Percentiles rank a stretch among this genome's conserved stretches.
These are phyloP conservation scores for Wickerhamiella kazuoi DNA, from an alignment of 805 yeast genomes.

Conservation along the genomic window DNA sequence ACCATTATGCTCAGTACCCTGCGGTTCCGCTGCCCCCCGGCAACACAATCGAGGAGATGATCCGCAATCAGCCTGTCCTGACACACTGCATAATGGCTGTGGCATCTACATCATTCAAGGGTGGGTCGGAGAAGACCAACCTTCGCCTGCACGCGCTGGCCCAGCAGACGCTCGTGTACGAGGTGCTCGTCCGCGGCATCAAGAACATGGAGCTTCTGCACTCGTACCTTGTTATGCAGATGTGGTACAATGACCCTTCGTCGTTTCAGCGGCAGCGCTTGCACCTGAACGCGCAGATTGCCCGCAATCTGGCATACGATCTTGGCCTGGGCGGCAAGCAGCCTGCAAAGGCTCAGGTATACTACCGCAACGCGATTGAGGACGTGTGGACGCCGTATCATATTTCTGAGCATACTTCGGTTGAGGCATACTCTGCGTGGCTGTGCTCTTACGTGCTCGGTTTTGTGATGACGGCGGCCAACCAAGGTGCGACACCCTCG, in stretches of 20 bases:
- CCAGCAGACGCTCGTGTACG: constrained; percentile 23
- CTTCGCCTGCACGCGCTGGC: constrained; percentile 17
- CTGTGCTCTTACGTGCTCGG: constrained; percentile 43
- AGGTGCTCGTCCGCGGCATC: constrained; percentile 50
- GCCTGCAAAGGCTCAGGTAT: constrained; percentile 5
- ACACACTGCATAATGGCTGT: constrained; percentile 50
- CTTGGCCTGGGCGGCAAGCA: constrained; percentile 49
- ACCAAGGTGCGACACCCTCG: constrained; percentile 41
- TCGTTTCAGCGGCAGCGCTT: constrained; percentile 62
- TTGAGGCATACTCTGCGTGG: constrained; percentile 3
- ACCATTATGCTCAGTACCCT: constrained; percentile 34
- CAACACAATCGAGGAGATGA: constrained; percentile 30
- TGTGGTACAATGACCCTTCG: constrained; percentile 79
- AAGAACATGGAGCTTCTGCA: constrained; percentile 54
- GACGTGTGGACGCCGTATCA: constrained; percentile 24
- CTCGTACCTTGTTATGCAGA: constrained; percentile 38
- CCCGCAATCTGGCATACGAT: constrained; percentile 56
- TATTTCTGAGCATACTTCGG: constrained; percentile 3
- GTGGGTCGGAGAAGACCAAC: constrained; percentile 2
- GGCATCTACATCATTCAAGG: constrained; percentile 23
- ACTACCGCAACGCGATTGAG: constrained; percentile 15
- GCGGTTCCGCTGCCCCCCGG: constrained; percentile 36
- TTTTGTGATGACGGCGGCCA: constrained; percentile 44
- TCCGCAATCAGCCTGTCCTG: constrained; percentile 38
- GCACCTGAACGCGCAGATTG: constrained; percentile 47